A percentile compares a stretch with the other conserved stretches of the same genome.
Evolutionary conservation across 768 basidiomycete species (phyloP).

Genomic region (Tylopilus plumbeoviolaceoides): DNA sequence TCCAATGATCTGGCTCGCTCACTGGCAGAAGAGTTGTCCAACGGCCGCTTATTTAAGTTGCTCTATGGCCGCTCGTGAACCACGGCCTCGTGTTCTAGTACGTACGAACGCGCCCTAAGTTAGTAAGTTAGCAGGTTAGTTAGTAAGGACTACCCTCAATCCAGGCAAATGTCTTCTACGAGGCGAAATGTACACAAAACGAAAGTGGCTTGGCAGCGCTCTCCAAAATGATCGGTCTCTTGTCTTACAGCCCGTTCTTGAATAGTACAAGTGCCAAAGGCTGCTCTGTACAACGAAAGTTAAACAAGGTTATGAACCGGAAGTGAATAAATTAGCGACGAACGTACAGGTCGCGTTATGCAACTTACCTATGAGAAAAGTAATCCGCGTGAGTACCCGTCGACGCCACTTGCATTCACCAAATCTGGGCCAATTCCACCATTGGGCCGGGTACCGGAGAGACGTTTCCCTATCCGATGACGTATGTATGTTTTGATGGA

Average conservation of each 20-base stretch:
- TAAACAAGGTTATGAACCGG: not conserved
- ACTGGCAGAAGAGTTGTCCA: not conserved
- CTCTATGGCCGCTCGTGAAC: not conserved
- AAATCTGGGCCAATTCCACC: constrained; percentile 76
- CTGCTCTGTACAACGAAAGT: constrained; percentile 21
- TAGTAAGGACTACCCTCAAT: too few species aligned
- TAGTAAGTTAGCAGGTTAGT: too few species aligned
- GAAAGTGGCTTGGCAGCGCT: not conserved
- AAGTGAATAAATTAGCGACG: not conserved
- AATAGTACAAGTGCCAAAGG: constrained; percentile 28
- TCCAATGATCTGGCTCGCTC: not conserved
- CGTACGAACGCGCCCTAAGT: not conserved
- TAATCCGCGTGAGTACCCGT: constrained; percentile 23
- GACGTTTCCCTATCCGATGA: constrained; percentile 72
- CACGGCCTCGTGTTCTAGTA: not conserved
- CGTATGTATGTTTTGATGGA: constrained; percentile 34
- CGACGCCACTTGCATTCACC: constrained; percentile 64
- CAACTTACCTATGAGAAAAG: constrained; percentile 28
- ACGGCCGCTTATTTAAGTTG: not conserved
- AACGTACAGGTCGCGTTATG: constrained; percentile 33
- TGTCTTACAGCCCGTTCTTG: constrained; percentile 16
- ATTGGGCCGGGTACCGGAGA: constrained; percentile 77
- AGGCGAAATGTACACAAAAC: not conserved
- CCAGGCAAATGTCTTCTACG: not conserved
- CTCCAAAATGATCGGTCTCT: not conserved